phyloP scores from a whole-genome alignment of 2,329 filamentous ascomycete species.

The Colletotrichum falcatum region DNA sequence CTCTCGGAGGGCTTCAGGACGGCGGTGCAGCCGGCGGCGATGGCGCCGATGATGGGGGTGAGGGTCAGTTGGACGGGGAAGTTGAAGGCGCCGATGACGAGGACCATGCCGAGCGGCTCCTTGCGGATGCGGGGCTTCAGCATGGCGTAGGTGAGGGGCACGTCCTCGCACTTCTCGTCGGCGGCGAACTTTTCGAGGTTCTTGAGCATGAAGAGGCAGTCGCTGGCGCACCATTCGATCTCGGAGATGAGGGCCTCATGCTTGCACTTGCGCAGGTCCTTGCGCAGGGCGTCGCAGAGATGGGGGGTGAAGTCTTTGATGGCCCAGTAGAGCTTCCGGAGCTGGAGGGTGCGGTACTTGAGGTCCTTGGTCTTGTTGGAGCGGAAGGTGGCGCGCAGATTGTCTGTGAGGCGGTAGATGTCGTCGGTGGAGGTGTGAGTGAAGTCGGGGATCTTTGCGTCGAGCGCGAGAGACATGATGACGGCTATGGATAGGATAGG shows the following conservation, averaged over 20 bases:
- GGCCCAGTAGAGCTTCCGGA: conserved; percentile 96
- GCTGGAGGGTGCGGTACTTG: conserved; percentile 84
- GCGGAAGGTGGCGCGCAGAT: conserved; percentile 76
- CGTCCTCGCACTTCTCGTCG: conserved; percentile 80
- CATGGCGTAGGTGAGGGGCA: conserved; percentile 74
- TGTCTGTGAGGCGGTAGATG: conserved; percentile 72
- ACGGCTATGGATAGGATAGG: background rate
- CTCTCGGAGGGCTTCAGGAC: conserved; percentile 92
- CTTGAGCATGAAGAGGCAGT: conserved; percentile 82
- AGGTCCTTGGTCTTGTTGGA: conserved; percentile 85
- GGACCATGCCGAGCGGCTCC: conserved; percentile 84
- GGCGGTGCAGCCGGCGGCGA: conserved; percentile 90
- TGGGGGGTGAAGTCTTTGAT: conserved; percentile 81
- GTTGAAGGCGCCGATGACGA: conserved; percentile 95
- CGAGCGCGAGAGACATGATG: conserved; percentile 53
- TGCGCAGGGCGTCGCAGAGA: conserved; percentile 79
- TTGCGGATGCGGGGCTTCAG: conserved; percentile 84
- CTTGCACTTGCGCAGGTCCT: conserved; percentile 81
- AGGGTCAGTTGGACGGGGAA: conserved; percentile 88
- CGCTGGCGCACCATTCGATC: conserved; percentile 81
- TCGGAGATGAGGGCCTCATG: conserved; percentile 83
- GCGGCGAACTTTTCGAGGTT: conserved; percentile 85
- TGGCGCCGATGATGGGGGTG: conserved; percentile 86
- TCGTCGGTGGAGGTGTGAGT: conserved; percentile 73
- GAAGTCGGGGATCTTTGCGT: conserved; percentile 61